These are phyloP conservation scores for Paraconiothyrium brasiliense DNA, from an alignment of 2,329 filamentous ascomycete species.

Conservation along the genomic window DNA sequence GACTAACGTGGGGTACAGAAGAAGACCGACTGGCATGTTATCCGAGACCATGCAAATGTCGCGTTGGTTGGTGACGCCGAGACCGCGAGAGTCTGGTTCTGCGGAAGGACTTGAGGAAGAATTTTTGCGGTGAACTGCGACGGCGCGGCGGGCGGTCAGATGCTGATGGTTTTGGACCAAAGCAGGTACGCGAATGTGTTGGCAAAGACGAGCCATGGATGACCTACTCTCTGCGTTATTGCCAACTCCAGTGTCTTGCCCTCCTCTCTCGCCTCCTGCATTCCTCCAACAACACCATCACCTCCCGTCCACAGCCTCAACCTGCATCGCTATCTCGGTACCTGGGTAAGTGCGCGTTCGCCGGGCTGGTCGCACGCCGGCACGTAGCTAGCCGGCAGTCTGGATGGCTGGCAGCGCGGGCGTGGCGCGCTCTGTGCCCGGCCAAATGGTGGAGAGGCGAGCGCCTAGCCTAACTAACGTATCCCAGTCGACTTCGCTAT, in stretches of 20 bases:
- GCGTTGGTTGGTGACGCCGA: constrained; percentile 3
- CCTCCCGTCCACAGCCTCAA: not conserved
- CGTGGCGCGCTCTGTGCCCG: constrained; percentile 1
- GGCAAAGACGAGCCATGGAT: not conserved
- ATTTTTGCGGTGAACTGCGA: constrained; percentile 3
- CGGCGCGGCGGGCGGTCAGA: not conserved
- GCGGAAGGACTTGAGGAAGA: not conserved
- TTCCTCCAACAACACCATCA: not conserved
- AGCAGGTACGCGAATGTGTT: constrained; percentile 14
- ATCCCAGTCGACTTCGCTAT: constrained; percentile 16
- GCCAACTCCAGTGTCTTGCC: constrained; percentile 3
- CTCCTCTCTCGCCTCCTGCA: not conserved
- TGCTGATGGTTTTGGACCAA: constrained; percentile 7
- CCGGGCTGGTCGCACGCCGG: not conserved
- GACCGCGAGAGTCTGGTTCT: not conserved
- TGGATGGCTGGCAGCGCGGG: constrained; percentile 13
- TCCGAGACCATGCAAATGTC: not conserved
- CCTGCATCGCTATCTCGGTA: not conserved
- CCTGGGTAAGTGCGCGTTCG: not conserved
- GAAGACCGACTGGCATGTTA: not conserved
- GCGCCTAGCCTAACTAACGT: constrained; percentile 24
- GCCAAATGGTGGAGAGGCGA: constrained; percentile 15
- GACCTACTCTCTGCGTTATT: not conserved
- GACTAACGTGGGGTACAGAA: constrained; percentile 1
- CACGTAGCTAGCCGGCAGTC: constrained; percentile 8